phyloP scores from a whole-genome alignment of 2,329 filamentous ascomycete species.

The Arthrobotrys sphaeroides region DNA sequence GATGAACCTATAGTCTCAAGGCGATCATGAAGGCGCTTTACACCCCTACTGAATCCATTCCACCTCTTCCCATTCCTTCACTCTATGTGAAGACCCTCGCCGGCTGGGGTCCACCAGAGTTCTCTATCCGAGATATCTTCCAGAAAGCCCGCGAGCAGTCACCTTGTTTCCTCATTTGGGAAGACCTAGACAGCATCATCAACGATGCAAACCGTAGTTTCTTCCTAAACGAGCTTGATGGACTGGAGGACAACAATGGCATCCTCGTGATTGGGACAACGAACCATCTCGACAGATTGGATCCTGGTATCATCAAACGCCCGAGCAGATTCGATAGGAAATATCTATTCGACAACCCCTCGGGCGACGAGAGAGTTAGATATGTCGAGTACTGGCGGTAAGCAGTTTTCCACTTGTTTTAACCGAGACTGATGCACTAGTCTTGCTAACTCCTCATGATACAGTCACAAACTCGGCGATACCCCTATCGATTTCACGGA shows the following conservation, averaged over 20 bases:
- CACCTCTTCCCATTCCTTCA: slow-evolving; percentile 61
- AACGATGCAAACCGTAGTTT: slow-evolving; percentile 70
- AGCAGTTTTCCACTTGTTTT: slow-evolving; percentile 56
- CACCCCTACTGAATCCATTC: slow-evolving; percentile 65
- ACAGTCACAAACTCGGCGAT: slow-evolving; percentile 62
- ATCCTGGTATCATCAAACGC: slow-evolving; percentile 73
- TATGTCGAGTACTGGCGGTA: slow-evolving; percentile 74
- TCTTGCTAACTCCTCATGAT: background rate
- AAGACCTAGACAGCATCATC: slow-evolving; percentile 76
- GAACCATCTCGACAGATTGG: slow-evolving; percentile 72
- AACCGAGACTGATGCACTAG: background rate
- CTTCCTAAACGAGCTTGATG: slow-evolving; percentile 78
- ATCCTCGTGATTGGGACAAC: slow-evolving; percentile 75
- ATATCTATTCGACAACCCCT: slow-evolving; percentile 71
- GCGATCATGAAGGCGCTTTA: slow-evolving; percentile 74
- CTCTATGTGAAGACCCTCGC: slow-evolving; percentile 70
- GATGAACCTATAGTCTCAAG: slow-evolving; percentile 65
- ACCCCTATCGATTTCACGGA: slow-evolving; percentile 72
- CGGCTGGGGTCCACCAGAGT: slow-evolving; percentile 68
- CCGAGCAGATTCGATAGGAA: slow-evolving; percentile 74
- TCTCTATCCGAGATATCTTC: slow-evolving; percentile 68
- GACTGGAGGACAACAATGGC: slow-evolving; percentile 74
- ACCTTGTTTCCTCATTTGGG: slow-evolving; percentile 76
- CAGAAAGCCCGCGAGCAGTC: slow-evolving; percentile 70
- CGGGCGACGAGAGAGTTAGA: slow-evolving; percentile 66